Base-by-base conservation (phyloP, 2,329 filamentous ascomycete genomes). In the Orbilia brochopaga region DNA sequence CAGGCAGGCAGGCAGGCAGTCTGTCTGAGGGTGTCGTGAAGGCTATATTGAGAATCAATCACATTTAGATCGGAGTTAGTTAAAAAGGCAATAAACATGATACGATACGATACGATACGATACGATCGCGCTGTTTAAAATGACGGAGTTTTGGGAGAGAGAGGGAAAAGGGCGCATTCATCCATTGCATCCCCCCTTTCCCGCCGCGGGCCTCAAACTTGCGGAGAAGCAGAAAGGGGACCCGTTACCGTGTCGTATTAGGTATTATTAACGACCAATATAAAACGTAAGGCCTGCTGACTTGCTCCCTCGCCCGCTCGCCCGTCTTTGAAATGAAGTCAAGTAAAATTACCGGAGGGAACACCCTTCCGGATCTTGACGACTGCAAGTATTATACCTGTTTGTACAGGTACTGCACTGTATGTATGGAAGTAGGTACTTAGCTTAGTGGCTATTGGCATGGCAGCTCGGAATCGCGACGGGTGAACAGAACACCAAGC, bases 81-180 rank as follows among this genome's bases (percentile, higher is more conserved):
- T 32, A 32, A n/a, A n/a, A n/a, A n/a, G 40, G 40, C 15, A 44
- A 19, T 48, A 48, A 48, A 48, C 15, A 48, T 48, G 44, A 48
- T 48, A 48, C 44, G 44, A 48, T 48, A 48, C 44, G 44, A 48
- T 48, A 19, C 17, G 40, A 48, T 48, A 19, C 44, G 44, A 48
- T 48, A 48, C 44, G 44, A 48, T 48, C 19, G 44, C 44, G 44
- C 44, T 19, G 44, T 48, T 48, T 48, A 48, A 48, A 19, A 19
- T 48, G 44, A 48, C 44, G 44, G 44, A 17, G 11, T 13, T 42
- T 15, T 37, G 32, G 7, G 13, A 37, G 32, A 37, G 32, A 37
- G 32, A 37, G 32, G 15, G 13, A 42, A 42, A 42, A 42, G 37
- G 37, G 37, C 37, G 37, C 37, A 42, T 42, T 7, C n/a, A 42